Percentiles rank a stretch among this genome's conserved stretches.
phyloP scores from a whole-genome alignment of 2,329 filamentous ascomycete genomes.

The Cytospora chrysosperma region DNA sequence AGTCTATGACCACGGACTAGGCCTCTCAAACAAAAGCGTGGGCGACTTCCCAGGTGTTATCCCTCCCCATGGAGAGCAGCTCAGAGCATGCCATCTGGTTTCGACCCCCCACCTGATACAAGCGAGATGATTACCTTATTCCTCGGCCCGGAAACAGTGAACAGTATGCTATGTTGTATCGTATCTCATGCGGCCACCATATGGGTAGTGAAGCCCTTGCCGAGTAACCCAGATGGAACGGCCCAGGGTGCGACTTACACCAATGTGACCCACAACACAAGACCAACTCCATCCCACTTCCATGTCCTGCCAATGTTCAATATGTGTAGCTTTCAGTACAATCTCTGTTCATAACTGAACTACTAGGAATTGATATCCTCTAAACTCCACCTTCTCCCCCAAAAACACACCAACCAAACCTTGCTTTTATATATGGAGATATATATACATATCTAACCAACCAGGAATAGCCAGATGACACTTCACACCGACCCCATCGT shows the following conservation, averaged over 20 bases:
- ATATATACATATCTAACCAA: neutral
- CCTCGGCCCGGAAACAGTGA: conserved; percentile 54
- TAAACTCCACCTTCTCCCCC: neutral
- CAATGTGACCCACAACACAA: neutral
- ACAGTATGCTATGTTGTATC: too few relatives aligned
- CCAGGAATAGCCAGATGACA: neutral
- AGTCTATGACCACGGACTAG: conserved; percentile 23
- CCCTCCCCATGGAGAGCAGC: conserved; percentile 63
- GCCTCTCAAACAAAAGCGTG: conserved; percentile 68
- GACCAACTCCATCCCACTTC: neutral
- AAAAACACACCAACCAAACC: neutral
- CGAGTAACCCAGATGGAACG: too few relatives aligned
- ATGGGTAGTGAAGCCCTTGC: too few relatives aligned
- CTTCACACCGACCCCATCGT: conserved; percentile 39
- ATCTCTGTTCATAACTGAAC: neutral
- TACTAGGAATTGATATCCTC: neutral
- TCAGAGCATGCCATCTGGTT: conserved; percentile 72
- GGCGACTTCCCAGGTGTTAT: conserved; percentile 66
- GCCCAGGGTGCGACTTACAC: neutral
- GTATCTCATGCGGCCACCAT: too few relatives aligned
- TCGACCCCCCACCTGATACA: conserved; percentile 56
- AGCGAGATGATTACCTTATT: conserved; percentile 74
- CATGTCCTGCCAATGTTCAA: neutral
- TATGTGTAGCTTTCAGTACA: neutral
- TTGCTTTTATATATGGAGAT: neutral